Evolutionary conservation across 2,329 filamentous ascomycete genomes (phyloP).

Genomic region (Ophiosphaerella herpotricha): DNA sequence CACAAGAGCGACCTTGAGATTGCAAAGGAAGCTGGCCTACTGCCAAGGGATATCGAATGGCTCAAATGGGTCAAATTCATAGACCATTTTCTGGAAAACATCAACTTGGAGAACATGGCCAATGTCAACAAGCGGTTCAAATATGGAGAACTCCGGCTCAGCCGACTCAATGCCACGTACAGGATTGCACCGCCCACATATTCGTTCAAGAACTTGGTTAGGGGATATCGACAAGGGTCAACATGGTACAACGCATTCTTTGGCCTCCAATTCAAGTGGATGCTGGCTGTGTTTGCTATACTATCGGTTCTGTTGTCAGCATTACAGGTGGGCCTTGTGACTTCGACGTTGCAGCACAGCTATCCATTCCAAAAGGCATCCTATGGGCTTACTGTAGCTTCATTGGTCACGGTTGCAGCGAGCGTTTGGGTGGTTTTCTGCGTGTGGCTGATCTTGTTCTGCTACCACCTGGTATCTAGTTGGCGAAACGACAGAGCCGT

Average conservation of each 20-base stretch:
- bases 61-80: constrained; percentile 13
- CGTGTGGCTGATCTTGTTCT: constrained; percentile 13
- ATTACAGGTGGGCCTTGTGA: constrained; percentile 21
- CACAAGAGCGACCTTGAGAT: constrained; percentile 16
- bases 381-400: constrained; percentile 12
- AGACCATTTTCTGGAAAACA: constrained; percentile 9
- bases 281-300: constrained; percentile 14
- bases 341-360: constrained; percentile 7
- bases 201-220: constrained; percentile 7
- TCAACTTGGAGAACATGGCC: constrained; percentile 4
- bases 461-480: constrained; percentile 5
- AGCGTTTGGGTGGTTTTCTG: constrained; percentile 1
- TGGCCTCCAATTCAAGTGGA: constrained; percentile 13
- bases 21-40: constrained; percentile 11
- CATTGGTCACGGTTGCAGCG: constrained; percentile 5
- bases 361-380: constrained; percentile 8
- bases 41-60: constrained; percentile 17
- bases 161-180: constrained; percentile 44
- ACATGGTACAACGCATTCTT: constrained; percentile 19
- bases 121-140: constrained; percentile 45
- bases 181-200: constrained; percentile 5
- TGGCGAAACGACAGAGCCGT: constrained; percentile 2
- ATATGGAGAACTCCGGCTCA: constrained; percentile 52
- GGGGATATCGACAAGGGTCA: constrained; percentile 7
- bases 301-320: constrained; percentile 15